phyloP scores from a whole-genome alignment of 1,284 basidiomycete species.

The Apiotrichum sp. region DNA sequence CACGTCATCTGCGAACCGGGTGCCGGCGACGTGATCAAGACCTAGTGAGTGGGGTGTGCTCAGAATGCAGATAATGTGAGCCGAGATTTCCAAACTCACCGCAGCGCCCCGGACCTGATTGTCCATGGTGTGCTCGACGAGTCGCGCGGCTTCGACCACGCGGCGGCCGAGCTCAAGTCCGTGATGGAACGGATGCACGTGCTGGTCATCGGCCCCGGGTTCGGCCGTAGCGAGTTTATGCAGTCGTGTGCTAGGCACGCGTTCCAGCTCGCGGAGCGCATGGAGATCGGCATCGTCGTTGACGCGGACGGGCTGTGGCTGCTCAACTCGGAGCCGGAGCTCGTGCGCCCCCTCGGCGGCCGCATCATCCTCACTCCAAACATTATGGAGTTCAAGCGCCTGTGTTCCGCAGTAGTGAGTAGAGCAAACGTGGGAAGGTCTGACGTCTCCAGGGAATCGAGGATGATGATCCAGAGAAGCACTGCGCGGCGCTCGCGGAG shows the following conservation, averaged over 20 bases:
- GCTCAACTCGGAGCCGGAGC: slow-evolving; percentile 54
- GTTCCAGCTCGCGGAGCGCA: slow-evolving; percentile 50
- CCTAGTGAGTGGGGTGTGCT: slow-evolving; percentile 53
- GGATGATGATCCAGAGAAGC: slow-evolving; percentile 48
- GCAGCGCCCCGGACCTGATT: slow-evolving; percentile 68
- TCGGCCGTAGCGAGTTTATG: slow-evolving; percentile 87
- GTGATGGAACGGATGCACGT: slow-evolving; percentile 83
- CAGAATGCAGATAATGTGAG: background rate
- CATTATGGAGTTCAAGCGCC: slow-evolving; percentile 82
- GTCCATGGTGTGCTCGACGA: slow-evolving; percentile 78
- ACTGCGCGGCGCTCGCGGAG: slow-evolving; percentile 61
- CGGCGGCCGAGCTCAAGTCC: slow-evolving; percentile 54
- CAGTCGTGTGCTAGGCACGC: slow-evolving; percentile 57
- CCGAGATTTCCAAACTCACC: background rate
- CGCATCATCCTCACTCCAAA: slow-evolving; percentile 72
- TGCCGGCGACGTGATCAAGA: slow-evolving; percentile 86
- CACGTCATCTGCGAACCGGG: slow-evolving; percentile 94
- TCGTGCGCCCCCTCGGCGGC: slow-evolving; percentile 60
- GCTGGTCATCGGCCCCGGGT: slow-evolving; percentile 85
- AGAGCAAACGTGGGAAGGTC: background rate
- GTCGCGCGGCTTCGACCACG: slow-evolving; percentile 12
- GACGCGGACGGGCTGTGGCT: slow-evolving; percentile 70
- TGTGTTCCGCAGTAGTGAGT: slow-evolving; percentile 67
- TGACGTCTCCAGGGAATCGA: slow-evolving; percentile 48
- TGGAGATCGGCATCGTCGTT: slow-evolving; percentile 79